phyloP scores from a whole-genome alignment of 768 basidiomycete genomes.

The Dictyophora rubrovolvata region DNA sequence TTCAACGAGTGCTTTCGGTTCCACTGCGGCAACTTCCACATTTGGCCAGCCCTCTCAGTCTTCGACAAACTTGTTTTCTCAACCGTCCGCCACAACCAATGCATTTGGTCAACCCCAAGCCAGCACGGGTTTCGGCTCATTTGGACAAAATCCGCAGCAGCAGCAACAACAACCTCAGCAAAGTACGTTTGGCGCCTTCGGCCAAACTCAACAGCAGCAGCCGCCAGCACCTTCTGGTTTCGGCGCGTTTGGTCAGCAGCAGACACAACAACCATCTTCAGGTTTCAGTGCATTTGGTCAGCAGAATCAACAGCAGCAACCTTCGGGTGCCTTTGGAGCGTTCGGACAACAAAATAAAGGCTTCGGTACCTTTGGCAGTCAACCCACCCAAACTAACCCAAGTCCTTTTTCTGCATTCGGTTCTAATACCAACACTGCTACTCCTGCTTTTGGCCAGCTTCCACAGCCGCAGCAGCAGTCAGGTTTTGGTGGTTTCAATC shows the following conservation, averaged over 20 bases:
- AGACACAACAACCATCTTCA: conserved; percentile 21
- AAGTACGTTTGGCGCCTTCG: conserved; percentile 28
- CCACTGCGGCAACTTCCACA: background rate
- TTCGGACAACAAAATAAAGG: conserved; percentile 27
- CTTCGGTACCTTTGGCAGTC: conserved; percentile 34
- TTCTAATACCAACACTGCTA: conserved; percentile 1
- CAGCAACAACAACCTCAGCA: conserved; percentile 28
- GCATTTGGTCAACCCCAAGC: conserved; percentile 13
- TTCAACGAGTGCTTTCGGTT: conserved; percentile 33
- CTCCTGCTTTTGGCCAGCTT: conserved; percentile 28
- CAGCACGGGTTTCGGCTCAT: background rate
- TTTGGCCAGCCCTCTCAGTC: conserved; percentile 15
- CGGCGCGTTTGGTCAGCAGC: conserved; percentile 34
- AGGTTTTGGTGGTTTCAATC: conserved; percentile 29
- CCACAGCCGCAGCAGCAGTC: conserved; percentile 20
- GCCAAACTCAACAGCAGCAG: conserved; percentile 31
- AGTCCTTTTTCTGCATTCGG: conserved; percentile 2
- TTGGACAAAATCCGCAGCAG: conserved; percentile 18
- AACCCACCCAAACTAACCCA: background rate
- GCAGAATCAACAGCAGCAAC: conserved; percentile 14
- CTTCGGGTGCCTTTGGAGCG: conserved; percentile 16
- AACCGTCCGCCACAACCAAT: conserved; percentile 6
- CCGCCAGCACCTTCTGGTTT: conserved; percentile 34
- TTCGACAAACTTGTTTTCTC: conserved; percentile 6
- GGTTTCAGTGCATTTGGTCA: conserved; percentile 25